Percentiles rank a stretch among this genome's conserved stretches.
phyloP scores from a whole-genome alignment of 75 land plant genomes.

The Sequoiadendron giganteum region DNA sequence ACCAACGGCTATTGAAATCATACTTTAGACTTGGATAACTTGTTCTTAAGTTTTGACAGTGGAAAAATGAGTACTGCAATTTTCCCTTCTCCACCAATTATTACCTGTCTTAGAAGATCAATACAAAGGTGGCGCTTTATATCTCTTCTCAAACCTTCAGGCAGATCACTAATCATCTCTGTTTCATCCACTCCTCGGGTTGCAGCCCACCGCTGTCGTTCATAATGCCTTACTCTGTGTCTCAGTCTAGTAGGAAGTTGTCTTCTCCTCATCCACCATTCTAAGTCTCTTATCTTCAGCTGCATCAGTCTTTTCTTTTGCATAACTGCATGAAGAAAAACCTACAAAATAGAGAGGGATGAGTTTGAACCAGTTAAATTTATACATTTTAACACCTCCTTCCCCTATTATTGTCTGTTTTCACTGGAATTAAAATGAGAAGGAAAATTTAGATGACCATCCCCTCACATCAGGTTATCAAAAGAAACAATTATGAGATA shows the following conservation, averaged over 20 bases:
- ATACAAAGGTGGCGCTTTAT: constrained; percentile 79
- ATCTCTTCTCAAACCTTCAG: constrained; percentile 84
- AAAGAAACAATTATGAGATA: neutral
- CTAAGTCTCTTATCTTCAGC: constrained; percentile 71
- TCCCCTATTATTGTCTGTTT: neutral
- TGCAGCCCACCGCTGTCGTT: constrained; percentile 74
- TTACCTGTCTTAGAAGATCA: constrained; percentile 79
- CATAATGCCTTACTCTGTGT: constrained; percentile 78
- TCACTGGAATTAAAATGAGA: neutral
- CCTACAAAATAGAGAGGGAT: constrained; percentile 28
- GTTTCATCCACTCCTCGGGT: constrained; percentile 76
- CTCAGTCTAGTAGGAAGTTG: constrained; percentile 76
- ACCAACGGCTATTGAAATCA: neutral
- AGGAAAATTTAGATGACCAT: neutral
- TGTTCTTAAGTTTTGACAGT: neutral
- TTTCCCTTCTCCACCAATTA: neutral
- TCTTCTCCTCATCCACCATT: constrained; percentile 92
- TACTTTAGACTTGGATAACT: neutral
- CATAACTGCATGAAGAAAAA: constrained; percentile 76
- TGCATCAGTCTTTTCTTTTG: constrained; percentile 78
- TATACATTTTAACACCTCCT: neutral
- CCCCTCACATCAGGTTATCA: neutral
- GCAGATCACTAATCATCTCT: constrained; percentile 65
- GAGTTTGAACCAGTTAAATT: neutral
- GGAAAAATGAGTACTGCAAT: neutral